Percentiles rank a stretch among this genome's conserved stretches.
phyloP scores from a whole-genome alignment of 345 rosid genomes.

The Lumnitzera littorea region DNA sequence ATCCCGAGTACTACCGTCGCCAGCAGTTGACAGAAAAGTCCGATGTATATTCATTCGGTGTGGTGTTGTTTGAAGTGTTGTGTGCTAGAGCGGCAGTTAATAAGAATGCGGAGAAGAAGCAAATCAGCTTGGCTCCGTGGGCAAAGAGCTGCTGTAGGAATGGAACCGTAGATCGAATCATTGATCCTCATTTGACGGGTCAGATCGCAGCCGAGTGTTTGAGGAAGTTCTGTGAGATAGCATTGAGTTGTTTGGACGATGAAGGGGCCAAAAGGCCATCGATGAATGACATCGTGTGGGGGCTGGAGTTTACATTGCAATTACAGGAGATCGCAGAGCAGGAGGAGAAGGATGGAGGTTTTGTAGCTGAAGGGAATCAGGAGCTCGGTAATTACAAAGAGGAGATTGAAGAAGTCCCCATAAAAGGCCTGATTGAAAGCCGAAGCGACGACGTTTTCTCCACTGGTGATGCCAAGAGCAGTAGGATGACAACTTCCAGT shows the following conservation, averaged over 20 bases:
- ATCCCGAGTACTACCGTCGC: slow-evolving; percentile 14
- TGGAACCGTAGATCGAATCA: slow-evolving; percentile 9
- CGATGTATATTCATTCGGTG: slow-evolving; percentile 29
- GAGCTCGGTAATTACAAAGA: too few relatives aligned
- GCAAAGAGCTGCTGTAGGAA: slow-evolving; percentile 5
- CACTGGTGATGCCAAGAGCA: neutral
- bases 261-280: slow-evolving; percentile 15
- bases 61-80: slow-evolving; percentile 25
- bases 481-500: neutral
- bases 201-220: slow-evolving; percentile 17
- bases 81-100: slow-evolving; percentile 11
- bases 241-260: slow-evolving; percentile 6
- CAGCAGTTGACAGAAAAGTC: slow-evolving; percentile 21
- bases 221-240: slow-evolving; percentile 12
- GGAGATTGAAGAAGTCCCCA: neutral
- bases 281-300: slow-evolving; percentile 16
- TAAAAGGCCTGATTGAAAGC: slow-evolving; percentile 2
- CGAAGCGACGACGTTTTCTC: neutral
- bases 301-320: slow-evolving; percentile 18
- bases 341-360: neutral
- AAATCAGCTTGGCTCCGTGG: slow-evolving; percentile 13
- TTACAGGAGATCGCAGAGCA: slow-evolving; percentile 13
- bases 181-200: slow-evolving; percentile 15
- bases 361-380: too few relatives aligned
- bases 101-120: neutral